A percentile compares a stretch with the other conserved stretches of the same genome.
phyloP scores from a whole-genome alignment of 176 grass and related monocot genomes.

The Oropetium thomaeum region DNA sequence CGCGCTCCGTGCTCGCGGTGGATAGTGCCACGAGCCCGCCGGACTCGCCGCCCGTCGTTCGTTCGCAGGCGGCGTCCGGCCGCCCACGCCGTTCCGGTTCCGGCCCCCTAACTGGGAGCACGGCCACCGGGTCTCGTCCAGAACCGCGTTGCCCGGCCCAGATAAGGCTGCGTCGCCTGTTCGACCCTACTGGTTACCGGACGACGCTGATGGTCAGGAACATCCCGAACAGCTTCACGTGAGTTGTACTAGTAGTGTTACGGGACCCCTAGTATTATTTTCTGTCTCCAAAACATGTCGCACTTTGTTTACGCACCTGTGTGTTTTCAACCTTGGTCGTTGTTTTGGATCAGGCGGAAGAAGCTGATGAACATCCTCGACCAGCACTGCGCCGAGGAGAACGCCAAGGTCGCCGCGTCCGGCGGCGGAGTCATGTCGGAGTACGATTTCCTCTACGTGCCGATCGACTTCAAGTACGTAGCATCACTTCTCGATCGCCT shows the following conservation, averaged over 20 bases:
- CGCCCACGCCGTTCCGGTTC: no score
- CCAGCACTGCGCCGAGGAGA: constrained; percentile 45
- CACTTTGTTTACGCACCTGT: no score
- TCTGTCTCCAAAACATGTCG: no score
- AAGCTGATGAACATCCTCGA: constrained; percentile 40
- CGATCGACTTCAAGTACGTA: constrained; percentile 59
- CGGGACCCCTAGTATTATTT: no score
- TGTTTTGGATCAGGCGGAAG: constrained; percentile 42
- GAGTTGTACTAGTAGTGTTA: not conserved
- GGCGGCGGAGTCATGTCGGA: constrained; percentile 18
- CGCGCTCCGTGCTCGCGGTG: constrained; percentile 14
- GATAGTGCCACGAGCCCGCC: not conserved
- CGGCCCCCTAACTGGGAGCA: no score
- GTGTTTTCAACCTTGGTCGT: no score
- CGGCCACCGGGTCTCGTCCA: no score
- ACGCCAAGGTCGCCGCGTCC: not conserved
- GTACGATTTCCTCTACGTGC: constrained; percentile 72
- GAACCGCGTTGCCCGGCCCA: no score
- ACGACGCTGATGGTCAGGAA: constrained; percentile 64
- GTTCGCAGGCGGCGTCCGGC: no score
- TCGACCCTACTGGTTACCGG: accelerated
- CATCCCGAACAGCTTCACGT: constrained; percentile 49
- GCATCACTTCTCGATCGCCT: no score
- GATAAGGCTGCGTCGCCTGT: no score
- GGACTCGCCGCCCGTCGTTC: not conserved